Percentiles rank a stretch among this genome's conserved stretches.
These are phyloP conservation scores for Colletotrichum scovillei DNA, from an alignment of 2,329 filamentous ascomycete species.

Conservation along the genomic window DNA sequence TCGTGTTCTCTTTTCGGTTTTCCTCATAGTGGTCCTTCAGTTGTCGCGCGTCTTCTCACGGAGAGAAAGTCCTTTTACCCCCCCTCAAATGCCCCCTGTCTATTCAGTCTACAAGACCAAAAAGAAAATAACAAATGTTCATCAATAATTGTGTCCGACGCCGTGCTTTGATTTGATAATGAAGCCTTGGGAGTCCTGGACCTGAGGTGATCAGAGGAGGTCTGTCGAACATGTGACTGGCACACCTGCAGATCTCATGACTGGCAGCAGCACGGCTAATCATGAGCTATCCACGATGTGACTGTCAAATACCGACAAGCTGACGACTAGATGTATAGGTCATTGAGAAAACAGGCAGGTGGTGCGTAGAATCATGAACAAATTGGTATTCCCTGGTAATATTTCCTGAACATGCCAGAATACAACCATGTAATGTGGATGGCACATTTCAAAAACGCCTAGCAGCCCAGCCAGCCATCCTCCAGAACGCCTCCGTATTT, in stretches of 20 bases:
- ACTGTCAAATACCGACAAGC: not conserved
- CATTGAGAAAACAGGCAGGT: not conserved
- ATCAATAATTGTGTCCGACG: slow-evolving; percentile 15
- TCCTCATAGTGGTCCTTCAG: slow-evolving; percentile 34
- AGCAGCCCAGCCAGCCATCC: not conserved
- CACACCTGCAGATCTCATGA: not conserved
- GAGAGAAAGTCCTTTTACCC: slow-evolving; percentile 32
- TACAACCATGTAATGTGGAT: not conserved
- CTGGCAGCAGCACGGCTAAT: not conserved
- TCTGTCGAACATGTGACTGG: not conserved
- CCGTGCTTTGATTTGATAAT: not conserved
- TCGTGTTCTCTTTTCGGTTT: slow-evolving; percentile 36
- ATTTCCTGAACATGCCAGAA: slow-evolving; percentile 9
- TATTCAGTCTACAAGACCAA: slow-evolving; percentile 36
- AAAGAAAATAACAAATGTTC: slow-evolving; percentile 38
- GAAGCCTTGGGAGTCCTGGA: not conserved
- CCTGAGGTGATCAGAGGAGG: not conserved
- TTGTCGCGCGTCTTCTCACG: slow-evolving; percentile 32
- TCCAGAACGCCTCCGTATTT: slow-evolving; percentile 1
- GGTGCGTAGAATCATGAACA: not conserved
- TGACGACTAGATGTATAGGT: too few relatives aligned
- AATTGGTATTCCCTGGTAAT: slow-evolving; percentile 21
- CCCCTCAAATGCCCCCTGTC: slow-evolving; percentile 35
- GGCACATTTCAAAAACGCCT: slow-evolving; percentile 7
- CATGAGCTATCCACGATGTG: not conserved